A percentile compares a stretch with the other conserved stretches of the same genome.
phyloP scores from a whole-genome alignment of 2,329 filamentous ascomycete species.

The Zymoseptoria pseudotritici region DNA sequence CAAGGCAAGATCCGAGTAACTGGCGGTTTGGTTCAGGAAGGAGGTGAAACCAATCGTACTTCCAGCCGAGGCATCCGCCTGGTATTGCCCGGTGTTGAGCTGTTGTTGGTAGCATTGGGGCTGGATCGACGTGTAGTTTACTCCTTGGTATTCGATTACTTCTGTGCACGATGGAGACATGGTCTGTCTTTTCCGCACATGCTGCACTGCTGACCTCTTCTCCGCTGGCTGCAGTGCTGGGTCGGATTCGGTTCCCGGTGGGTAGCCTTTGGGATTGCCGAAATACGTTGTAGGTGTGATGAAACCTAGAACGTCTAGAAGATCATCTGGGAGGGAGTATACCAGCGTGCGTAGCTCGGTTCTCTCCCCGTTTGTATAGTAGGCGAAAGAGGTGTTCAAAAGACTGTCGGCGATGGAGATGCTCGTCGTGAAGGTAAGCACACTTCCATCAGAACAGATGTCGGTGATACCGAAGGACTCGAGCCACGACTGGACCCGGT shows the following conservation, averaged over 20 bases:
- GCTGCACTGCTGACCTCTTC: background rate
- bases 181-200: background rate
- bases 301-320: slow-evolving; percentile 23
- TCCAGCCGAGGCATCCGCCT: slow-evolving; percentile 35
- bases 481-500: slow-evolving; percentile 35
- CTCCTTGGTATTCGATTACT: background rate
- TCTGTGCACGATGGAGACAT: background rate
- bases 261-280: slow-evolving; percentile 26
- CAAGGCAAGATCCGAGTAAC: slow-evolving; percentile 38
- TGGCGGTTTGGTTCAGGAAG: slow-evolving; percentile 46
- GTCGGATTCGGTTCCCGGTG: slow-evolving; percentile 1
- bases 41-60: slow-evolving; percentile 46
- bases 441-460: slow-evolving; percentile 32
- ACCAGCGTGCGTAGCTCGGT: slow-evolving; percentile 34
- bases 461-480: slow-evolving; percentile 32
- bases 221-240: background rate
- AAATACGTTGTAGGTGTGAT: slow-evolving; percentile 34
- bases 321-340: slow-evolving; percentile 28
- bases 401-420: slow-evolving; percentile 33
- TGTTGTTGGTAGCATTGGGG: slow-evolving; percentile 44
- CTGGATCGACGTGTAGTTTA: slow-evolving; percentile 28
- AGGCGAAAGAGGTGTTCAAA: slow-evolving; percentile 34
- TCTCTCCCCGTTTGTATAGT: slow-evolving; percentile 29
- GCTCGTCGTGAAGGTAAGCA: slow-evolving; percentile 29
- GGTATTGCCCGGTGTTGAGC: slow-evolving; percentile 45